Evolutionary conservation across 2,329 filamentous ascomycete genomes (phyloP).

Genomic region (Tolypocladium nubicola): DNA sequence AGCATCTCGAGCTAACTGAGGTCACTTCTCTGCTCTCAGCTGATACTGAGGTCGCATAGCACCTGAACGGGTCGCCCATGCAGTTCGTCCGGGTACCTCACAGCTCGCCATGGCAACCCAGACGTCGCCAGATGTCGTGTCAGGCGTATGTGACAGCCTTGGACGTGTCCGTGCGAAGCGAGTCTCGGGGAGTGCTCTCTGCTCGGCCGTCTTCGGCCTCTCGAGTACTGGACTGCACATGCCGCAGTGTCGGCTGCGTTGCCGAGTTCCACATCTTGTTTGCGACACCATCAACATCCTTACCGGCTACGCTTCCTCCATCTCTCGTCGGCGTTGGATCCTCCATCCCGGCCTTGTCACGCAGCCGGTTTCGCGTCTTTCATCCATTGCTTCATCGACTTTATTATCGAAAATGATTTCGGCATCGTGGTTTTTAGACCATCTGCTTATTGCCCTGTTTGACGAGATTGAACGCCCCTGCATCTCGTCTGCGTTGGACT

Average conservation of each 20-base stretch:
- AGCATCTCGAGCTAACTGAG: slow-evolving; percentile 23
- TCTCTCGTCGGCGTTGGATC: background rate
- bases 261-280: background rate
- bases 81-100: background rate
- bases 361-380: background rate
- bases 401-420: background rate
- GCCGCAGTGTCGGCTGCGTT: background rate
- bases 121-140: background rate
- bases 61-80: slow-evolving; percentile 4
- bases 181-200: background rate
- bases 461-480: background rate
- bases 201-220: background rate
- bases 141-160: background rate
- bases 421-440: background rate
- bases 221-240: background rate
- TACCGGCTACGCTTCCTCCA: background rate
- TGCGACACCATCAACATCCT: background rate
- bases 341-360: background rate
- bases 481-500: background rate
- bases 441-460: background rate
- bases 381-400: background rate
- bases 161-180: background rate
- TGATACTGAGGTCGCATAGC: slow-evolving; percentile 17
- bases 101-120: background rate
- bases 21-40: slow-evolving; percentile 10